Base-by-base conservation (phyloP, 192 early-diverging fungal species). In the Mortierella claussenii region DNA sequence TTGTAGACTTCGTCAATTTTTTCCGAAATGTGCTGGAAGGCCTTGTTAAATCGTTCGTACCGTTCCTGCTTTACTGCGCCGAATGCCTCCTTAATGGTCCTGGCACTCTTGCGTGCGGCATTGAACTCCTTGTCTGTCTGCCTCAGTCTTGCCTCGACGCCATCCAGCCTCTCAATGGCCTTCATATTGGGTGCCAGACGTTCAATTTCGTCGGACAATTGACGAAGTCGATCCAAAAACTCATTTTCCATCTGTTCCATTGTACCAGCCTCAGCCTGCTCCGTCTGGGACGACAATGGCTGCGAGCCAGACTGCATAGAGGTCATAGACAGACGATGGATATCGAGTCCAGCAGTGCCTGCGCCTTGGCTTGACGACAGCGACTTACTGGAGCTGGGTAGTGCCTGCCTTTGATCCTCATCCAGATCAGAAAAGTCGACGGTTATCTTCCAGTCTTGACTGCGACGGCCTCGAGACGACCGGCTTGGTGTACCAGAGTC, bases 1-100 rank as follows among this genome's bases (percentile, higher is more conserved):
- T 98, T 98, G 84, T 99, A 99, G 23, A 98, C 91, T 51, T 86
- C 86, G 81, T 98, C 96, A 84, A 99, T 99, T 21, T 90, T 89
- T 37, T 92, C 92, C 23, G 92, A 85, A 60, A 99, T 91, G 65
- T 99, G 95, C 55, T 81, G 86, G 84, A 90, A 99, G 40, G 96
- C 95, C 28, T 83, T 83, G 62, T 90, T 82, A 66, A 99, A 99
- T 15, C 63, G 60, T 32, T 90, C 82, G 70, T 92, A 92, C 31
- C 94, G 85, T 67, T 94, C 83, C 57, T 90, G 86, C 61, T 95
- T 95, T 27, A 99, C 86, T 0, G 78, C 74, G 36, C 86, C 82
- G 80, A 98, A 99, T 31, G 70, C 81, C 48, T 95, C 88, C 74
- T 96, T 95, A 30, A 95, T 94, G 10, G 70, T 68, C 64, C 94